Evolutionary conservation across 495 filamentous ascomycete genomes (phyloP).

Genomic region (Neurospora tetrasperma): DNA sequence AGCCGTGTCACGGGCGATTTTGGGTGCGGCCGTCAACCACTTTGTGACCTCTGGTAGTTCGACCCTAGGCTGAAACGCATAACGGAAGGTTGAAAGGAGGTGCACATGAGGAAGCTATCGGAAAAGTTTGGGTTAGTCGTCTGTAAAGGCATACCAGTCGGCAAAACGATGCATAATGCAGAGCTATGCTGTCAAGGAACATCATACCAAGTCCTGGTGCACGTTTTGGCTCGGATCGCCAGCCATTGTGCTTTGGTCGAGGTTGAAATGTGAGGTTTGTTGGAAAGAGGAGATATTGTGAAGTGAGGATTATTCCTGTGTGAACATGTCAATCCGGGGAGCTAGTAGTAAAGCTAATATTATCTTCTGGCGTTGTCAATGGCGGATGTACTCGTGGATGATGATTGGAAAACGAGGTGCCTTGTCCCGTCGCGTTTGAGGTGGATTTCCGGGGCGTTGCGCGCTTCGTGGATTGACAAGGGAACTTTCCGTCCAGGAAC

Average conservation of each 20-base stretch:
- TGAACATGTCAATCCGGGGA: not conserved
- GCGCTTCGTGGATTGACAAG: not conserved
- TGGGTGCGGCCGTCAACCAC: constrained; percentile 70
- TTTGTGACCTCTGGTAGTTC: constrained; percentile 60
- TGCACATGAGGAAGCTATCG: constrained; percentile 78
- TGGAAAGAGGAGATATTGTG: not conserved
- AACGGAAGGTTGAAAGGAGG: constrained; percentile 66
- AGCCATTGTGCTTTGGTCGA: constrained; percentile 12
- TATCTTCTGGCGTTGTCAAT: not conserved
- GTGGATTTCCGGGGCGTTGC: not conserved
- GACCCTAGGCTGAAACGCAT: constrained; percentile 54
- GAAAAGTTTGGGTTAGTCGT: constrained; percentile 1
- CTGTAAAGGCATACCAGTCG: not conserved
- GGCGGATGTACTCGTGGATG: not conserved
- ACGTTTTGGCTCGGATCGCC: constrained; percentile 28
- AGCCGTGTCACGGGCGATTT: constrained; percentile 61
- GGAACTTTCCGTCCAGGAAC: not conserved
- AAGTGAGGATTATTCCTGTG: not conserved
- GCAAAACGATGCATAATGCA: not conserved
- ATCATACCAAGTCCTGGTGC: constrained; percentile 25
- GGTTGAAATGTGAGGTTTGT: not conserved
- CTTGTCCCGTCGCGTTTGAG: not conserved
- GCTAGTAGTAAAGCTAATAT: not conserved
- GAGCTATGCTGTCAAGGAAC: not conserved
- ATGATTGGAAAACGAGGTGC: not conserved